Base-by-base conservation (phyloP, 2,329 filamentous ascomycete genomes). In the Monosporascus sp. region DNA sequence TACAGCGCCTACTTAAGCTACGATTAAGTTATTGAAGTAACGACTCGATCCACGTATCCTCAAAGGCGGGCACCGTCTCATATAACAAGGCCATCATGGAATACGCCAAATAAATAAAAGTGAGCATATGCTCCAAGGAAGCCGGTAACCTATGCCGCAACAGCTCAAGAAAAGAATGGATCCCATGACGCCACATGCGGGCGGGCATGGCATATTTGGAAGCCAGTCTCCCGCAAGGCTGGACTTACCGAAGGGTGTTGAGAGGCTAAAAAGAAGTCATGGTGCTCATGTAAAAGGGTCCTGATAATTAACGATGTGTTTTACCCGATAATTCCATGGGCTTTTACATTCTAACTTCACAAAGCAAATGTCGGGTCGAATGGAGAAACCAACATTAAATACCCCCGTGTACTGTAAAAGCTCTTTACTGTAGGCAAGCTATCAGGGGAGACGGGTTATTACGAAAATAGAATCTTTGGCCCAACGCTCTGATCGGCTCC, bases 181-280 rank as follows among this genome's bases (percentile, higher is more conserved):
- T 97, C 0, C 89, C 93, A 61, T 96, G 89, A 0, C 90, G 80
- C 94, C 94, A 97, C 89, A 97, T 94, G 0, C 93, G 77, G 0
- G 89, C 90, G 0, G 93, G 92, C 90, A 97, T 97, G 0, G 85
- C 85, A 61, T 96, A 96, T 56, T 94, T 94, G 0, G 80, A 79
- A 0, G 91, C 87, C 0, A 97, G 70, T 0, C 82, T 75, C 3
- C 7, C 81, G 78, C 0, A 97, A 67, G 0, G 86, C 82, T 0
- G 78, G 77, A 24, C 80, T 88, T 0, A 90, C 89, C 0, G 86
- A 87, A 0, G 90, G 92, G 64, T 97, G 91, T 60, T 97, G 91
- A 0, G 84, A 89, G 0, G 92, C 92, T 1, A 96, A 74, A 54
- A 97, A 92, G 62, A 93, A 93, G 56, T 93, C 89, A 54, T 92